A percentile compares a stretch with the other conserved stretches of the same genome.
Conservation (phyloP, 2,329 filamentous ascomycete species). For the Pseudocercospora cruenta region DNA sequence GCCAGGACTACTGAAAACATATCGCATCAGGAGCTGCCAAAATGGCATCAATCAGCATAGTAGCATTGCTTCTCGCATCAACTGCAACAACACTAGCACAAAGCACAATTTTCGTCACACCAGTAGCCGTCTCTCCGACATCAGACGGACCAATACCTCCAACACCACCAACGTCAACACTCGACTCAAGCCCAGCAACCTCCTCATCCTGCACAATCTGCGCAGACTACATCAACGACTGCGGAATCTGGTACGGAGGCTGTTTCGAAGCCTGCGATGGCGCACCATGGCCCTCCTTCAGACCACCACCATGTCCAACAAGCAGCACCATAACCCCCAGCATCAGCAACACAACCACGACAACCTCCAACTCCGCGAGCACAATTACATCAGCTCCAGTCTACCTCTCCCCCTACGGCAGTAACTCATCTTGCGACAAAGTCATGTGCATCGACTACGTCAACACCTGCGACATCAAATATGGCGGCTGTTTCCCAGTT, state of each 20-base stretch:
- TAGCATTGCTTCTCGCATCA: neutral
- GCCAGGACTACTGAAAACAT: neutral
- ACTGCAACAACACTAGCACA: neutral
- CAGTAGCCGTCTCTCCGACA: neutral
- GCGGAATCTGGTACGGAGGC: constrained; percentile 28
- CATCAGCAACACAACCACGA: neutral
- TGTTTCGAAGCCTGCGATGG: constrained; percentile 23
- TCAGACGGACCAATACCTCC: neutral
- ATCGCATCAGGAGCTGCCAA: neutral
- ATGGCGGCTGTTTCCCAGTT: constrained; percentile 31
- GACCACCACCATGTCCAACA: constrained; percentile 4
- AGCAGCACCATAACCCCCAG: neutral
- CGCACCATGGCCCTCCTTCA: neutral
- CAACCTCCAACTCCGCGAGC: neutral
- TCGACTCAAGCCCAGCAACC: neutral
- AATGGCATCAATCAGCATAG: neutral
- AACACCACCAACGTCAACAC: neutral
- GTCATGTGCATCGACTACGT: constrained; percentile 32
- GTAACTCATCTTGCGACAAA: constrained; percentile 5
- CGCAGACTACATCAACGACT: constrained; percentile 32
- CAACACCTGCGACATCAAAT: constrained; percentile 31
- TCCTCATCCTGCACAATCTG: constrained; percentile 21
- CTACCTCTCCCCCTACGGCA: neutral
- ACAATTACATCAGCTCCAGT: constrained; percentile 1
- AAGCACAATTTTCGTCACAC: neutral